These are phyloP conservation scores for Penicillium sp. DNA, from an alignment of 2,329 filamentous ascomycete species.

Conservation along the genomic window DNA sequence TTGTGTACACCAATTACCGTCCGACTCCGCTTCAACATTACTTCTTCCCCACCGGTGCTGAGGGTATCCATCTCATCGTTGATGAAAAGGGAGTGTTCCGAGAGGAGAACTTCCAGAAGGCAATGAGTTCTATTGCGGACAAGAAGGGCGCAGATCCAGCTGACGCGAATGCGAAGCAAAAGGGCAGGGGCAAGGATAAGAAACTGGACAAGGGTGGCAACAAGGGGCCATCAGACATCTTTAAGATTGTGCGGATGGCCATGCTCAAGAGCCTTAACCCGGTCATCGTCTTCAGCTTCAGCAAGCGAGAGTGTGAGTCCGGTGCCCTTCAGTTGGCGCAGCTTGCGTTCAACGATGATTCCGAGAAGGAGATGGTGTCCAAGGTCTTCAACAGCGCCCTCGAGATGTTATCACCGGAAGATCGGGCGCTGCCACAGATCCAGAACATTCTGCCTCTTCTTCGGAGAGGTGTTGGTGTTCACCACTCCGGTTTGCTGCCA, in stretches of 20 bases:
- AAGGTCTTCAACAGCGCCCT: slow-evolving; percentile 94
- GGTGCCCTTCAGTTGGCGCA: slow-evolving; percentile 81
- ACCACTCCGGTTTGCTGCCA: slow-evolving; percentile 90
- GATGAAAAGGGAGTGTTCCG: slow-evolving; percentile 96
- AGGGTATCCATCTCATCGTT: slow-evolving; percentile 88
- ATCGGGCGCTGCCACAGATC: slow-evolving; percentile 84
- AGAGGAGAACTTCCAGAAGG: slow-evolving; percentile 95
- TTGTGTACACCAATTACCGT: slow-evolving; percentile 97
- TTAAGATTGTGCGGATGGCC: slow-evolving; percentile 98
- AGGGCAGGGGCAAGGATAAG: slow-evolving; percentile 87
- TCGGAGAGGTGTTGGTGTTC: slow-evolving; percentile 88
- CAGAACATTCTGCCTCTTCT: slow-evolving; percentile 82
- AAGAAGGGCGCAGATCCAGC: slow-evolving; percentile 79
- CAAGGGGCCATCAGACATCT: slow-evolving; percentile 72
- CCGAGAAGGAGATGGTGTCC: slow-evolving; percentile 87
- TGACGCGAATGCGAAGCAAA: slow-evolving; percentile 71
- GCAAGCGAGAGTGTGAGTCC: slow-evolving; percentile 91
- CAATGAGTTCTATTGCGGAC: slow-evolving; percentile 83
- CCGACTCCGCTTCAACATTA: slow-evolving; percentile 96
- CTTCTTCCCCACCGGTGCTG: slow-evolving; percentile 88
- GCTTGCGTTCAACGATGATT: slow-evolving; percentile 91
- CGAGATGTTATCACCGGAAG: slow-evolving; percentile 84
- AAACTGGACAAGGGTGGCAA: slow-evolving; percentile 80
- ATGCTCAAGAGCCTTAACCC: slow-evolving; percentile 97
- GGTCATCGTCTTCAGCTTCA: slow-evolving; percentile 99